Conservation (phyloP, 768 basidiomycete genomes). For the Rhodotorula paludigena region DNA sequence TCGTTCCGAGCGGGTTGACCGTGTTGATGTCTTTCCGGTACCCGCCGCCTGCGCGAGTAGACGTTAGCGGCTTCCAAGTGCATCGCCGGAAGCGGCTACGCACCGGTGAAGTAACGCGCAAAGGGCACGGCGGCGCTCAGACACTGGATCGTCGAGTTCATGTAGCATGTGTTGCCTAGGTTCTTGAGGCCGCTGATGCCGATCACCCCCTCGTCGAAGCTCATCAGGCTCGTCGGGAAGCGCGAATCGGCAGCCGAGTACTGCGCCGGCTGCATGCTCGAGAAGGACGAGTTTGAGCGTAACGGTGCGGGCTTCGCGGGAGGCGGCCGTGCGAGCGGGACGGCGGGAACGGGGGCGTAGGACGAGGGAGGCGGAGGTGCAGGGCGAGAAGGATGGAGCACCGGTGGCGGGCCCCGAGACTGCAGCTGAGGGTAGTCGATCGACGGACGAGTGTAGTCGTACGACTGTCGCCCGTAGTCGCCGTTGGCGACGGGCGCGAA, state of each 20-base stretch:
- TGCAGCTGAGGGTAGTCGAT: slow-evolving; percentile 35
- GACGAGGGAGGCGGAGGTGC: not conserved
- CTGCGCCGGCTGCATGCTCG: slow-evolving; percentile 20
- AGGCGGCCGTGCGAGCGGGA: slow-evolving; percentile 23
- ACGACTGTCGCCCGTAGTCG: slow-evolving; percentile 8
- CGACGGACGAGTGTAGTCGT: slow-evolving; percentile 16
- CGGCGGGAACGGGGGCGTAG: not conserved
- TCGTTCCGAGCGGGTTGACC: slow-evolving; percentile 77
- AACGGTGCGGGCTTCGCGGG: slow-evolving; percentile 31
- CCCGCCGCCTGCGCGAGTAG: slow-evolving; percentile 44
- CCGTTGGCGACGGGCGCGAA: not conserved
- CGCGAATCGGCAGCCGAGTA: slow-evolving; percentile 25
- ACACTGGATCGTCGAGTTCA: slow-evolving; percentile 98
- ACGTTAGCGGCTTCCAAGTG: too few species aligned
- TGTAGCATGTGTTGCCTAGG: slow-evolving; percentile 94
- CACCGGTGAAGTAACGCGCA: slow-evolving; percentile 84
- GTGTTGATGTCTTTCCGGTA: slow-evolving; percentile 60
- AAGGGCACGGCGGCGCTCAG: slow-evolving; percentile 91
- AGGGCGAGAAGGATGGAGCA: not conserved
- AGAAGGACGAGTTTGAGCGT: slow-evolving; percentile 33
- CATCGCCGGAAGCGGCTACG: slow-evolving; percentile 30
- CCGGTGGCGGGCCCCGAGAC: slow-evolving; percentile 3
- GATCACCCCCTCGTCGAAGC: slow-evolving; percentile 38
- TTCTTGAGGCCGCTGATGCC: slow-evolving; percentile 74
- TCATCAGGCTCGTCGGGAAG: slow-evolving; percentile 18